Percentiles rank a stretch among this genome's conserved stretches.
Conservation (phyloP, 192 early-diverging fungal species). For the Allomyces arbusculus region DNA sequence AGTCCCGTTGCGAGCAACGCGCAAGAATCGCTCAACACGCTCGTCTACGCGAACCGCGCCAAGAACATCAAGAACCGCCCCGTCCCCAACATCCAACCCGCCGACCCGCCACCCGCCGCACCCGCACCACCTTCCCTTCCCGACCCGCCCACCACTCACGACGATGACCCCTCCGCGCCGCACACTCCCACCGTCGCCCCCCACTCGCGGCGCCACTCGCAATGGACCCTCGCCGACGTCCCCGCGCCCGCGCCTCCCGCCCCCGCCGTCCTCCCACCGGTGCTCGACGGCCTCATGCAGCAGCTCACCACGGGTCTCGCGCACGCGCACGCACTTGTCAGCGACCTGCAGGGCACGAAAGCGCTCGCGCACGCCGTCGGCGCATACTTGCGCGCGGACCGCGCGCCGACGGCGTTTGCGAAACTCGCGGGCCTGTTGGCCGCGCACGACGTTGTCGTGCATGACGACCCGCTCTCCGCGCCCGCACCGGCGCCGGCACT, state of each 20-base stretch:
- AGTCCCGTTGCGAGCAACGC: constrained; percentile 14
- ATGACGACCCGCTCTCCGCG: no score
- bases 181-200: no score
- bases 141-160: background rate
- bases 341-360: background rate
- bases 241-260: no score
- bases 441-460: no score
- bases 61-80: constrained; percentile 41
- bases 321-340: background rate
- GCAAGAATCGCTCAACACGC: constrained; percentile 39
- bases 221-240: no score
- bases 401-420: no score
- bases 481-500: no score
- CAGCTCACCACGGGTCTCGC: background rate
- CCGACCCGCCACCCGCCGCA: background rate
- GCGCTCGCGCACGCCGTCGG: no score
- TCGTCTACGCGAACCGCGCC: constrained; percentile 45
- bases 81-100: background rate
- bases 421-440: no score
- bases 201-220: no score
- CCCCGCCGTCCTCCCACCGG: background rate
- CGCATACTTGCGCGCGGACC: no score
- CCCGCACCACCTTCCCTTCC: background rate
- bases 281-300: background rate
- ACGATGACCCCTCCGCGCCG: no score